Conservation (phyloP, 225 moss, liverwort and hornwort genomes). For the Straminergon stramineum region DNA sequence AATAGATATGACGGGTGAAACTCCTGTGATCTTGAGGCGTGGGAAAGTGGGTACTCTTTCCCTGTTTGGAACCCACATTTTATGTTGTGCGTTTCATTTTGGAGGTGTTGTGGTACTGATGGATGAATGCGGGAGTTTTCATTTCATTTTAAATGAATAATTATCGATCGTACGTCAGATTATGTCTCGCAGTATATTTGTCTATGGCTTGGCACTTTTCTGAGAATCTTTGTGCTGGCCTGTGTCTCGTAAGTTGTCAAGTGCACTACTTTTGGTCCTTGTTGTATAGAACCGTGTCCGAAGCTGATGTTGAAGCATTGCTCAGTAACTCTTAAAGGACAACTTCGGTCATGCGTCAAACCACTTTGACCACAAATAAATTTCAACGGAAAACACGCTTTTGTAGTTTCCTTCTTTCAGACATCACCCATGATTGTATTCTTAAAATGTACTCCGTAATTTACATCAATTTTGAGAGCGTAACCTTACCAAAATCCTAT, state of each 20-base stretch:
- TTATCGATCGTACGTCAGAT: not conserved
- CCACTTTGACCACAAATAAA: too few species aligned
- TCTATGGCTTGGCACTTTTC: not conserved
- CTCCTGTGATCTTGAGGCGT: constrained; percentile 34
- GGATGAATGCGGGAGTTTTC: not conserved
- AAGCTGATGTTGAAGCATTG: not conserved
- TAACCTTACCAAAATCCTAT: not conserved
- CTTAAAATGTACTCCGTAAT: too few species aligned
- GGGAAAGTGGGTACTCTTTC: constrained; percentile 23
- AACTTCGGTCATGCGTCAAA: not conserved
- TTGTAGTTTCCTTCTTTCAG: not conserved
- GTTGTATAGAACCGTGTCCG: not conserved
- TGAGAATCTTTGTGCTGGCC: not conserved
- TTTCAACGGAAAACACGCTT: not conserved
- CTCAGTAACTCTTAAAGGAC: not conserved
- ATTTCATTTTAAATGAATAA: not conserved
- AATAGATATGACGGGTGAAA: constrained; percentile 48
- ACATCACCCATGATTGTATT: not conserved
- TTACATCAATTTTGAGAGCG: not conserved
- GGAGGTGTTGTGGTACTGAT: not conserved
- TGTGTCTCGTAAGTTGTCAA: not conserved
- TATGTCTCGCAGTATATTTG: not conserved
- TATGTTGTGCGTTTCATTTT: not conserved
- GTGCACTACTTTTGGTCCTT: not conserved
- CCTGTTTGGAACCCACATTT: not conserved